A percentile compares a stretch with the other conserved stretches of the same genome.
These are phyloP conservation scores for Fusarium sp. DNA, from an alignment of 2,329 filamentous ascomycete genomes.

Conservation along the genomic window DNA sequence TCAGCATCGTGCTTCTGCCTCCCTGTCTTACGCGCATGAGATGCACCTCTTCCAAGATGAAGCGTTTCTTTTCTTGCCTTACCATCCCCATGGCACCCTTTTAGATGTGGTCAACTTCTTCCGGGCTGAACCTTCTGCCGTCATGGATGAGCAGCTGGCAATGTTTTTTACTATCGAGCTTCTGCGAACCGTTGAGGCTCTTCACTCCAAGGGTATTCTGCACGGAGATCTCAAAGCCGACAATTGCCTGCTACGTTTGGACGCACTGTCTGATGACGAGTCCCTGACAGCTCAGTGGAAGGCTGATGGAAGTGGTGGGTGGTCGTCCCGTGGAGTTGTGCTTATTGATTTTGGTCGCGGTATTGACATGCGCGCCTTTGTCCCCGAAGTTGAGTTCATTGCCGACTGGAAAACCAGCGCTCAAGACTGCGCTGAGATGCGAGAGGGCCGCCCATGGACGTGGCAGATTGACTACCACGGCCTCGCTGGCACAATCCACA, in stretches of 20 bases:
- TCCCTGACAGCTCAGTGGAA: slow-evolving; percentile 71
- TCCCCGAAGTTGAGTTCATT: slow-evolving; percentile 78
- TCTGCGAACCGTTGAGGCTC: slow-evolving; percentile 84
- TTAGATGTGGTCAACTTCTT: slow-evolving; percentile 94
- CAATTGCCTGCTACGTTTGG: slow-evolving; percentile 90
- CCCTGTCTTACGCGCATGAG: slow-evolving; percentile 84
- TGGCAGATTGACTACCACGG: slow-evolving; percentile 98
- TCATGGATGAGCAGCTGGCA: slow-evolving; percentile 88
- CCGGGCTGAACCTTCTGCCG: slow-evolving; percentile 72
- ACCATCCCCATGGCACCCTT: slow-evolving; percentile 86
- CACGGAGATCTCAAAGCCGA: slow-evolving; percentile 96
- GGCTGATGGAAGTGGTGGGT: slow-evolving; percentile 77
- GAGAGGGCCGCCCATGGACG: slow-evolving; percentile 92
- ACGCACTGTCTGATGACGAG: slow-evolving; percentile 54
- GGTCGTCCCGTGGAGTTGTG: slow-evolving; percentile 79
- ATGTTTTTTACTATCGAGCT: slow-evolving; percentile 98
- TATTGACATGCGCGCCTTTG: slow-evolving; percentile 91
- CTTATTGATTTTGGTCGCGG: slow-evolving; percentile 95
- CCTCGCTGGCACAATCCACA: slow-evolving; percentile 86
- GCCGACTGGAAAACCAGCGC: slow-evolving; percentile 92
- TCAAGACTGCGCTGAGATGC: slow-evolving; percentile 94
- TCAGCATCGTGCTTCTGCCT: slow-evolving; percentile 74
- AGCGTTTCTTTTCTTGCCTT: slow-evolving; percentile 87
- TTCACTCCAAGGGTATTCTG: slow-evolving; percentile 81
- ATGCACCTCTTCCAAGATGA: slow-evolving; percentile 92